These are phyloP conservation scores for Cerrena zonata DNA, from an alignment of 1,284 basidiomycete species.

Conservation along the genomic window DNA sequence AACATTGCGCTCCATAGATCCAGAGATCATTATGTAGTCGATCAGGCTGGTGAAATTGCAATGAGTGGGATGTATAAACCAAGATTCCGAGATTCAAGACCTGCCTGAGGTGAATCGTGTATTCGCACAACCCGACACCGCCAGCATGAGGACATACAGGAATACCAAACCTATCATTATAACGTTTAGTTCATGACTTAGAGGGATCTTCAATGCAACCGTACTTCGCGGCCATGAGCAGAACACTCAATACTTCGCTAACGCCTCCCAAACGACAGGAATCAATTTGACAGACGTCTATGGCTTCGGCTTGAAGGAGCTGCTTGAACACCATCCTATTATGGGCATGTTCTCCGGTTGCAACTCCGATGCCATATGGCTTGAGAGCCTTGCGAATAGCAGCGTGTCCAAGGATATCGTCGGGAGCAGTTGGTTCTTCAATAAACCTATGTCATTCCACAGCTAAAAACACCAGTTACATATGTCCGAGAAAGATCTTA, in stretches of 20 bases:
- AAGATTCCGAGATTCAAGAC: constrained; percentile 11
- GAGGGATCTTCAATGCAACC: constrained; percentile 16
- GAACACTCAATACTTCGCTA: constrained; percentile 87
- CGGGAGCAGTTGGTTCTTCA: constrained; percentile 90
- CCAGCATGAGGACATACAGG: constrained; percentile 93
- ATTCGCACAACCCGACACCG: constrained; percentile 91
- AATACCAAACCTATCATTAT: constrained; percentile 59
- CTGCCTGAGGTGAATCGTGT: constrained; percentile 78
- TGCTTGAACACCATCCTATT: constrained; percentile 97
- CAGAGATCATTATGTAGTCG: constrained; percentile 89
- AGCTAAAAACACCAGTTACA: too few species aligned
- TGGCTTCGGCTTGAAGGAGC: constrained; percentile 85
- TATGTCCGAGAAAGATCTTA: constrained; percentile 25
- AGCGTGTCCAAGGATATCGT: constrained; percentile 84
- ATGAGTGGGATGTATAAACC: not conserved
- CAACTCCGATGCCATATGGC: constrained; percentile 84
- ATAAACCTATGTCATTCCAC: constrained; percentile 75
- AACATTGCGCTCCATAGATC: constrained; percentile 88
- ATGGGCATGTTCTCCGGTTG: constrained; percentile 93
- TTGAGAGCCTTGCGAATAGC: constrained; percentile 76
- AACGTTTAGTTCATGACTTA: not conserved
- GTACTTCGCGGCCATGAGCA: constrained; percentile 89
- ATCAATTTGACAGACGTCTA: constrained; percentile 95
- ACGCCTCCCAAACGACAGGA: constrained; percentile 89
- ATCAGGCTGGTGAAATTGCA: constrained; percentile 52